These are phyloP conservation scores for Eucalyptus victrix DNA, from an alignment of 345 rosid species.

Conservation along the genomic window DNA sequence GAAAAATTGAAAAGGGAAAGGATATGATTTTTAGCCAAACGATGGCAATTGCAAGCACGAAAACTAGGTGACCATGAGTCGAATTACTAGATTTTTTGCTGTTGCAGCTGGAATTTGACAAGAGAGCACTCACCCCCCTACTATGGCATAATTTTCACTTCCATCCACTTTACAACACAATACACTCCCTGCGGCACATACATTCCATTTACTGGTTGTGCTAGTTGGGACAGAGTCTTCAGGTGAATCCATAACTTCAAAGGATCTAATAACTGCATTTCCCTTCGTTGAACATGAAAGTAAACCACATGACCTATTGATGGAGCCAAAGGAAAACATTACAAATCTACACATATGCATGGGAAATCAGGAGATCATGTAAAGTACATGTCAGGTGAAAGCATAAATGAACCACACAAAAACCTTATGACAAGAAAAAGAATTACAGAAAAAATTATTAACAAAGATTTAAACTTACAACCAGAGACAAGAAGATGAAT, in stretches of 20 bases:
- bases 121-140: conserved; percentile 75
- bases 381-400: background rate
- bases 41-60: background rate
- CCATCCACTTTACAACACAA: conserved; percentile 52
- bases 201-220: conserved; percentile 43
- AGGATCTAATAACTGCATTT: conserved; percentile 40
- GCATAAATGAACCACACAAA: background rate
- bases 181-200: conserved; percentile 51
- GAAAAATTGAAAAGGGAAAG: background rate
- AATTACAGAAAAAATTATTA: background rate
- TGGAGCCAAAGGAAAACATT: background rate
- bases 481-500: background rate
- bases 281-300: conserved; percentile 76
- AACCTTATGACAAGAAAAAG: background rate
- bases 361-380: background rate
- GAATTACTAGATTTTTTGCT: background rate
- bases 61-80: background rate
- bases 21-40: background rate
- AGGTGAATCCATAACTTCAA: conserved; percentile 12
- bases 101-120: background rate
- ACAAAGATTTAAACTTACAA: background rate
- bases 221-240: conserved; percentile 10
- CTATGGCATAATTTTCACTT: conserved; percentile 58
- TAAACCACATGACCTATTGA: conserved; percentile 45
- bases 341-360: background rate